phyloP scores from a whole-genome alignment of 345 rosid species.

The Cochlearia excelsa region DNA sequence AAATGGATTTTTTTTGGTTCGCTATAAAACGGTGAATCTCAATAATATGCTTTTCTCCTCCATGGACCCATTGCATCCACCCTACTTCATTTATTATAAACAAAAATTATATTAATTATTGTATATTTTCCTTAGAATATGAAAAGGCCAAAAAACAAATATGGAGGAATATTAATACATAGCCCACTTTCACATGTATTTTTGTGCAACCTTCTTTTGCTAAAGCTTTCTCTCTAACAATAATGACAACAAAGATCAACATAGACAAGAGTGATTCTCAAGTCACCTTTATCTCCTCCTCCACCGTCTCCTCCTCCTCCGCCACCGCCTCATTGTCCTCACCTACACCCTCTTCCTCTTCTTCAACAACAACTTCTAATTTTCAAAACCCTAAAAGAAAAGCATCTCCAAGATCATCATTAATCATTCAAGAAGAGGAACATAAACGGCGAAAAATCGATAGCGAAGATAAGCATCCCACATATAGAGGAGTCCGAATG shows the following conservation, averaged over 20 bases:
- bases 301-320: constrained; percentile 10
- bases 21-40: too few relatives aligned
- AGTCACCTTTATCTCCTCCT: constrained; percentile 11
- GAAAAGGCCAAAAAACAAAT: too few relatives aligned
- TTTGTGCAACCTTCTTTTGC: constrained; percentile 30
- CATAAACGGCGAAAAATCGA: constrained; percentile 33
- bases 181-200: constrained; percentile 36
- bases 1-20: too few relatives aligned
- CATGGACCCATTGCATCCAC: too few relatives aligned
- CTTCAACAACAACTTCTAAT: constrained; percentile 33
- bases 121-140: too few relatives aligned
- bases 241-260: constrained; percentile 44
- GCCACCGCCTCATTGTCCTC: constrained; percentile 27
- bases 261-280: constrained; percentile 42
- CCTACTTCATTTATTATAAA: too few relatives aligned
- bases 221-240: constrained; percentile 36
- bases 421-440: constrained; percentile 26
- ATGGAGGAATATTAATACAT: constrained; percentile 34
- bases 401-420: constrained; percentile 37
- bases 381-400: constrained; percentile 20
- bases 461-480: constrained; percentile 43
- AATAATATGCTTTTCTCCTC: too few relatives aligned
- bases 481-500: constrained; percentile 69
- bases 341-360: constrained; percentile 27
- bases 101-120: too few relatives aligned